These are phyloP conservation scores for Collybiopsis luxurians DNA, from an alignment of 768 basidiomycete species.

Conservation along the genomic window DNA sequence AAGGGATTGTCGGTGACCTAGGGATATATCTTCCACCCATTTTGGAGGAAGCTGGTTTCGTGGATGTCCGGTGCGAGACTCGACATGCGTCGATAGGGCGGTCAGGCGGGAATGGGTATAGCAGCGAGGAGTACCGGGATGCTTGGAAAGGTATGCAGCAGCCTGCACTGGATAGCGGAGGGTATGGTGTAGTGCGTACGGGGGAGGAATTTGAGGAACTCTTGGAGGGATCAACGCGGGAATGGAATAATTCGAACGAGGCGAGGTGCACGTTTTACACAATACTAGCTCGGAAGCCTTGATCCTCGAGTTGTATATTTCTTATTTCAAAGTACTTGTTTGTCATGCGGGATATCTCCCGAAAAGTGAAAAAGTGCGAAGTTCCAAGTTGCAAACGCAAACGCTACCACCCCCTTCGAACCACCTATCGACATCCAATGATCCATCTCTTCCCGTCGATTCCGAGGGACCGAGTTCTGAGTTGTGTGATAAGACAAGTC, in stretches of 20 bases:
- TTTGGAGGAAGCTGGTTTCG: neutral
- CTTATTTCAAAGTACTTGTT: too few species aligned
- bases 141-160: neutral
- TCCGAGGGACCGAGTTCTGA: too few species aligned
- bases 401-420: too few species aligned
- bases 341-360: too few species aligned
- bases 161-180: neutral
- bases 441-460: too few species aligned
- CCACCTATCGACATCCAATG: too few species aligned
- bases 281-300: neutral
- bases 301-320: too few species aligned
- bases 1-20: neutral
- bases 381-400: too few species aligned
- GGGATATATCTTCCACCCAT: neutral
- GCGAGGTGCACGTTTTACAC: neutral
- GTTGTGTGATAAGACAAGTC: too few species aligned
- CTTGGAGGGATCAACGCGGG: neutral
- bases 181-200: neutral
- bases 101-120: neutral
- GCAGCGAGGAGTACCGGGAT: neutral
- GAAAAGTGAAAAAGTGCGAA: too few species aligned
- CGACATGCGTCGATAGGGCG: neutral
- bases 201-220: neutral
- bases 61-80: neutral
- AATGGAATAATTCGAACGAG: constrained; percentile 1